Conservation (phyloP, 2,329 filamentous ascomycete genomes). For the Chrysosporium queenslandicum region DNA sequence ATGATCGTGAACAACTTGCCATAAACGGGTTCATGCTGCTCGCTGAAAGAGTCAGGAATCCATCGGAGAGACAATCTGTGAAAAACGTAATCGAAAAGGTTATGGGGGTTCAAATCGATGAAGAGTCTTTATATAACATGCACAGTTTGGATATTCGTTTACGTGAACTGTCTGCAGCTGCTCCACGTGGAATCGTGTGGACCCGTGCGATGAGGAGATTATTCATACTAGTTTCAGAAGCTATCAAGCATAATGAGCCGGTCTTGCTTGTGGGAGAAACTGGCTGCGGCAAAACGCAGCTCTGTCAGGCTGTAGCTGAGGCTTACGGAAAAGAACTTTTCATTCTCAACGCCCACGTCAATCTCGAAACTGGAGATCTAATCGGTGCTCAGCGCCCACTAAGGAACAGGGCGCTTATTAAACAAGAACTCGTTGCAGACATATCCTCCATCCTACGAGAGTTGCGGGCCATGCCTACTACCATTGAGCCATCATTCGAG, state of each 20-base stretch:
- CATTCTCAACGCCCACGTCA: constrained; percentile 95
- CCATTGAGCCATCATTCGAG: constrained; percentile 39
- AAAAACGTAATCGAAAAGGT: constrained; percentile 81
- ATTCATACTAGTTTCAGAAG: constrained; percentile 78
- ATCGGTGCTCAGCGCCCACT: constrained; percentile 92
- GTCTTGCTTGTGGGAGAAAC: constrained; percentile 93
- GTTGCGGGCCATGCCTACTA: constrained; percentile 18
- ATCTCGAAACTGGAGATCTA: constrained; percentile 92
- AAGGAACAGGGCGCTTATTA: constrained; percentile 66
- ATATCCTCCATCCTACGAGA: constrained; percentile 41
- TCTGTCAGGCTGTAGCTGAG: constrained; percentile 84
- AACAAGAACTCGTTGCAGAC: constrained; percentile 55
- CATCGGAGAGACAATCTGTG: constrained; percentile 73
- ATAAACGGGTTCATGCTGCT: constrained; percentile 93
- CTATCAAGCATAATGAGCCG: constrained; percentile 81
- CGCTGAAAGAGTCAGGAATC: constrained; percentile 85
- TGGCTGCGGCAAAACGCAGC: constrained; percentile 93
- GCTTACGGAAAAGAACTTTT: constrained; percentile 65
- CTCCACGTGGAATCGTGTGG: constrained; percentile 62
- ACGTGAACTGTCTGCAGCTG: constrained; percentile 29
- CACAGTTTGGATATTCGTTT: constrained; percentile 48
- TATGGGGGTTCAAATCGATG: constrained; percentile 75
- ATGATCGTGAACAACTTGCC: constrained; percentile 79
- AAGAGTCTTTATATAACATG: constrained; percentile 61
- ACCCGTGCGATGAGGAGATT: constrained; percentile 87